Percentiles rank a stretch among this genome's conserved stretches.
Evolutionary conservation across 1,284 basidiomycete genomes (phyloP).

Genomic region (Sporisorium scitamineum): DNA sequence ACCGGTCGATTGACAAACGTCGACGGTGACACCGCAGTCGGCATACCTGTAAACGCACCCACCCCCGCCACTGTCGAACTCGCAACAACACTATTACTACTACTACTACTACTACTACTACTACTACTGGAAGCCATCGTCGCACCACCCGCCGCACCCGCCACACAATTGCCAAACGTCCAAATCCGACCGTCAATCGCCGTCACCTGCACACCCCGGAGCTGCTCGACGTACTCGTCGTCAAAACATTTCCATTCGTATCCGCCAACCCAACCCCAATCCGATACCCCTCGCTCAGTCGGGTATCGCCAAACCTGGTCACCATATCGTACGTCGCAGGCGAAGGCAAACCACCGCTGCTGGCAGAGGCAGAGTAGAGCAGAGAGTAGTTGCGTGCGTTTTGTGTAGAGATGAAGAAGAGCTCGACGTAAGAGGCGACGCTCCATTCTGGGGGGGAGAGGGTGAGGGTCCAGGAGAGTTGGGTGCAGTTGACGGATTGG

Average conservation of each 20-base stretch:
- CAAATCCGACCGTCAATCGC: constrained; percentile 12
- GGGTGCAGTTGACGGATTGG: constrained; percentile 21
- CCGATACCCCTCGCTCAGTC: constrained; percentile 12
- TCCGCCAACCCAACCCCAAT: constrained; percentile 28
- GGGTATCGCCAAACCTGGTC: constrained; percentile 14
- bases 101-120: no score
- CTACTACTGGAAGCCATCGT: no score
- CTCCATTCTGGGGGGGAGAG: constrained; percentile 33
- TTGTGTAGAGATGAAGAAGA: constrained; percentile 19
- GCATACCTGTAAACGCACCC: background rate
- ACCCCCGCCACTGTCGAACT: background rate
- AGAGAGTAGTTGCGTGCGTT: constrained; percentile 26
- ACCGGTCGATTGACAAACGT: no score
- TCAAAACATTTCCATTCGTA: constrained; percentile 16
- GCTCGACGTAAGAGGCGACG: constrained; percentile 21
- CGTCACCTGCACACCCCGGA: constrained; percentile 14
- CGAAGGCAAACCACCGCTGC: constrained; percentile 15
- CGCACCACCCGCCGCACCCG: background rate
- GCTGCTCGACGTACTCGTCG: background rate
- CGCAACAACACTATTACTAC: background rate
- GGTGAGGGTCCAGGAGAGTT: constrained; percentile 15
- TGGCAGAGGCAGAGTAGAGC: constrained; percentile 11
- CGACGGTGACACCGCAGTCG: background rate
- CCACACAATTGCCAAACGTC: constrained; percentile 12
- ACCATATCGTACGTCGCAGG: constrained; percentile 14